Conservation (phyloP, 1,284 basidiomycete genomes). For the Hypsizygus ulmarius region DNA sequence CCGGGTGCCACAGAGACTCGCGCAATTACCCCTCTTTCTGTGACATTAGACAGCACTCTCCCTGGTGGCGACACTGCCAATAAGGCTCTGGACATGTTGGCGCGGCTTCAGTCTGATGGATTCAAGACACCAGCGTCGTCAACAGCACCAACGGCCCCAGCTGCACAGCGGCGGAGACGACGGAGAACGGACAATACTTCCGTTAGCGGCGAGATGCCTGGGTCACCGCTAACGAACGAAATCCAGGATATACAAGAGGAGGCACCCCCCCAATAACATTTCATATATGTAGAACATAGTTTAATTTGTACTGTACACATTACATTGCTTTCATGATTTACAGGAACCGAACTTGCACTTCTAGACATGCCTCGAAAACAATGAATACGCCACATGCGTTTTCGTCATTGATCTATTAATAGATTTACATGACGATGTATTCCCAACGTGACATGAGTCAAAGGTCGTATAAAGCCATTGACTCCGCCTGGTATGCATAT, state of each 20-base stretch:
- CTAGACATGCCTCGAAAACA: no score
- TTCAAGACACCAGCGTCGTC: constrained; percentile 41
- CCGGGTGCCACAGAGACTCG: constrained; percentile 36
- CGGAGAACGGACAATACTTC: constrained; percentile 29
- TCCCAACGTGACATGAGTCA: no score
- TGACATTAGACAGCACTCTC: constrained; percentile 35
- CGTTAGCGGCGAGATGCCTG: constrained; percentile 22
- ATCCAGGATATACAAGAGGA: constrained; percentile 21
- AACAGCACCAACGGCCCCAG: constrained; percentile 18
- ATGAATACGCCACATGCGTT: constrained; percentile 1
- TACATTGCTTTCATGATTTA: no score
- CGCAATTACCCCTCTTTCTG: constrained; percentile 38
- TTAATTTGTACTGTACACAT: constrained; percentile 7
- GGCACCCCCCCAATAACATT: constrained; percentile 7
- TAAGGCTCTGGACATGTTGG: constrained; percentile 71
- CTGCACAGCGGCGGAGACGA: constrained; percentile 28
- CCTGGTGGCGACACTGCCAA: constrained; percentile 48
- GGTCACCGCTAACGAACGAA: constrained; percentile 30
- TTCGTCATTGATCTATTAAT: constrained; percentile 7
- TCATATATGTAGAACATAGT: constrained; percentile 7
- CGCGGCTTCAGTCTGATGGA: constrained; percentile 65
- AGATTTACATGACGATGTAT: not conserved
- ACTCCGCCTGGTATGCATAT: not conserved
- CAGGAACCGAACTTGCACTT: no score
- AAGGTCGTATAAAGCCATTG: no score